Evolutionary conservation across 257 asterid species (phyloP).

Genomic region (Solanum gandarillasii): DNA sequence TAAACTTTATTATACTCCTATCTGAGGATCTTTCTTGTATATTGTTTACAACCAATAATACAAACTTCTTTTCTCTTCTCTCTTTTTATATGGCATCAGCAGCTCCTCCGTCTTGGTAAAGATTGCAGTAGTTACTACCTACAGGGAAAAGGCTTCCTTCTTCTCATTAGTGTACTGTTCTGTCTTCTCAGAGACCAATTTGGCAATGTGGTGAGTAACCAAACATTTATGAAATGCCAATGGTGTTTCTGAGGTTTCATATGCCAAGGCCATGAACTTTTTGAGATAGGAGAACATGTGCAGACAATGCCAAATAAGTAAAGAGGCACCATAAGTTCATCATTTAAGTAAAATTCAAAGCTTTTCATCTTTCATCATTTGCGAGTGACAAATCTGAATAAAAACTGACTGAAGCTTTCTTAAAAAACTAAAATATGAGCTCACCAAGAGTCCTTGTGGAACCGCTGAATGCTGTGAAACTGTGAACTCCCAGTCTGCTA

Average conservation of each 20-base stretch:
- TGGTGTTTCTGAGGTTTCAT: not conserved
- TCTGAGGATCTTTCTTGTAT: not conserved
- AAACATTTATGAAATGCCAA: not conserved
- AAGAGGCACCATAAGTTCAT: not conserved
- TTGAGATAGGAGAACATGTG: not conserved
- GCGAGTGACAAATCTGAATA: not conserved
- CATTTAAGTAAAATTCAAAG: not conserved
- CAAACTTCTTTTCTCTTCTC: not conserved
- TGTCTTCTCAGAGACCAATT: not conserved
- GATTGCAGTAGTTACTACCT: not conserved
- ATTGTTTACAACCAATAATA: not conserved
- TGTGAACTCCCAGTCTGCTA: slow-evolving; percentile 93
- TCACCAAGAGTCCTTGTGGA: slow-evolving; percentile 40
- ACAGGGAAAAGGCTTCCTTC: not conserved
- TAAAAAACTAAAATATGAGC: not conserved
- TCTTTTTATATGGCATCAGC: not conserved
- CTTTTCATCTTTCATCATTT: not conserved
- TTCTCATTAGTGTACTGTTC: not conserved
- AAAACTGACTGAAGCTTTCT: not conserved
- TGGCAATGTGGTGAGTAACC: not conserved
- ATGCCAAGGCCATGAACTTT: not conserved
- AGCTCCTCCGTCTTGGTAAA: not conserved
- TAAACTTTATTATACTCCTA: not conserved
- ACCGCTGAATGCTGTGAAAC: slow-evolving; percentile 77
- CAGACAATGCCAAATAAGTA: not conserved